phyloP scores from a whole-genome alignment of 805 yeast species.

The Candida glaebosa region DNA sequence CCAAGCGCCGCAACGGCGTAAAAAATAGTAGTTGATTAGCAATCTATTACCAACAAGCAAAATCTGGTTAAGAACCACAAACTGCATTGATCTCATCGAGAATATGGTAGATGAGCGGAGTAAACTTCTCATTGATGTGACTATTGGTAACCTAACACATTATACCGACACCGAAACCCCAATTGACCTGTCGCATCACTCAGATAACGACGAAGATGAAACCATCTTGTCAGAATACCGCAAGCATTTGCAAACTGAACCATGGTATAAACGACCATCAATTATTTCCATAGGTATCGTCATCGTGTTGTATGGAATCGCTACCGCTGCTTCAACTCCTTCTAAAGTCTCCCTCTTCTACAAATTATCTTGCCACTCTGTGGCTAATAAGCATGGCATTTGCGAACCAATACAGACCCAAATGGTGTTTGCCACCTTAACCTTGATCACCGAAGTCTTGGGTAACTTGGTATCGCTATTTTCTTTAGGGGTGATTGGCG shows the following conservation, averaged over 20 bases:
- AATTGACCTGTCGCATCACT: neutral
- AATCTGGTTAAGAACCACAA: neutral
- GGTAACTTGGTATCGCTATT: conserved; percentile 43
- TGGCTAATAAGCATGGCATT: conserved; percentile 10
- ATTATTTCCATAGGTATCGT: conserved; percentile 41
- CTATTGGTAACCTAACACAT: neutral
- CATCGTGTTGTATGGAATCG: conserved; percentile 35
- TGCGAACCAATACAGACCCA: conserved; percentile 32
- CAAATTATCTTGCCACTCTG: conserved; percentile 24
- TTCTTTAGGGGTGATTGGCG: conserved; percentile 45
- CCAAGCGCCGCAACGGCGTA: too few relatives aligned
- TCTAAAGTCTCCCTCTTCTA: conserved; percentile 10
- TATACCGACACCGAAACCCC: neutral
- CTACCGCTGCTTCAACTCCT: conserved; percentile 17
- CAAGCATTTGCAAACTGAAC: conserved; percentile 28
- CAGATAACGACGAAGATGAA: too few relatives aligned
- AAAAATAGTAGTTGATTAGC: too few relatives aligned
- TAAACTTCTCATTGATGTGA: neutral
- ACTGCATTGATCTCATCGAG: neutral
- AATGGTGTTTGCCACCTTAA: conserved; percentile 40
- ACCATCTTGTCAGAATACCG: conserved; percentile 48
- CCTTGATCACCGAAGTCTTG: conserved; percentile 38
- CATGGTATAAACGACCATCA: conserved; percentile 54
- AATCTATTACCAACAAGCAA: neutral
- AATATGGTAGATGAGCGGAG: neutral